Percentiles rank a stretch among this genome's conserved stretches.
Conservation (phyloP, 2,329 filamentous ascomycete species). For the Claviceps sp. region DNA sequence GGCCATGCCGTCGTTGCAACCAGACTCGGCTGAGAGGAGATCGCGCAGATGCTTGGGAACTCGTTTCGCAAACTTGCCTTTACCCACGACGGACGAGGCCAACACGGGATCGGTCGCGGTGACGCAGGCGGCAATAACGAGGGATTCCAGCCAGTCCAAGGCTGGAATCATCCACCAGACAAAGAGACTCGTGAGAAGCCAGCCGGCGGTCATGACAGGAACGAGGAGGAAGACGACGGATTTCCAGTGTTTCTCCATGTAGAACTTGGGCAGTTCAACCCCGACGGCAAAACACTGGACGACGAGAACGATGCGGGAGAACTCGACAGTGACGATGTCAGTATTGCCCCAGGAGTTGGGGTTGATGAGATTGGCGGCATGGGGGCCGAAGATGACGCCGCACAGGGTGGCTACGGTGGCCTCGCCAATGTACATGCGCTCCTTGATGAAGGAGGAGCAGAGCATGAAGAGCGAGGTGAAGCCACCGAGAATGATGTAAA, state of each 20-base stretch:
- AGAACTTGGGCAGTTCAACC: slow-evolving; percentile 79
- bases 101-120: slow-evolving; percentile 95
- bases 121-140: slow-evolving; percentile 81
- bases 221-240: slow-evolving; percentile 80
- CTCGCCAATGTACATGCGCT: slow-evolving; percentile 96
- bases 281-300: slow-evolving; percentile 89
- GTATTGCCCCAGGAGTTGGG: slow-evolving; percentile 65
- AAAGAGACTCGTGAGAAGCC: slow-evolving; percentile 83
- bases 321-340: slow-evolving; percentile 79
- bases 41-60: slow-evolving; percentile 96
- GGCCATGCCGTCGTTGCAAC: slow-evolving; percentile 98
- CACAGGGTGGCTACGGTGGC: slow-evolving; percentile 85
- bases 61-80: slow-evolving; percentile 95
- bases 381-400: slow-evolving; percentile 79
- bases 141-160: slow-evolving; percentile 78
- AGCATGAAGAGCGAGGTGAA: slow-evolving; percentile 98
- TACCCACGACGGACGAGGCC: slow-evolving; percentile 94
- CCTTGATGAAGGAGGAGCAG: slow-evolving; percentile 94
- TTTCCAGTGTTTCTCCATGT: slow-evolving; percentile 97
- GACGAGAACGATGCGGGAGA: slow-evolving; percentile 77
- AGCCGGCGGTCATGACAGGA: slow-evolving; percentile 95
- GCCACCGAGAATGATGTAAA: slow-evolving; percentile 94
- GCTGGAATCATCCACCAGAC: slow-evolving; percentile 80
- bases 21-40: slow-evolving; percentile 86
- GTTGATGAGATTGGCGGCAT: slow-evolving; percentile 69